Evolutionary conservation across 805 yeast species (phyloP), one percentile per base, ranked within the genome.

Genomic region (Clavispora asparagi): DNA sequence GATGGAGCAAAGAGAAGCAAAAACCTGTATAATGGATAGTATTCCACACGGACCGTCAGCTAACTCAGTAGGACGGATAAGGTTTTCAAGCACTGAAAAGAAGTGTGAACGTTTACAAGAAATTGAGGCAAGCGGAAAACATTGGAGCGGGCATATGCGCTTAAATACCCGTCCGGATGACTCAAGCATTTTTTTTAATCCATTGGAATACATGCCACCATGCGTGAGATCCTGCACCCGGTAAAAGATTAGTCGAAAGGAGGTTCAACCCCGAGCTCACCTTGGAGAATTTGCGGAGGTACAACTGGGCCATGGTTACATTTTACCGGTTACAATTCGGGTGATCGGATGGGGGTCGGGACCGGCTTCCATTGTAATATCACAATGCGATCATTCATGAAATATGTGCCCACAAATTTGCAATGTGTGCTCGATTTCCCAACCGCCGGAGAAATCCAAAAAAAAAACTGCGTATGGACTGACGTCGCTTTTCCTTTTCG

Each of bases 251-350:
- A 33, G 14, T 36, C 23, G 19, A 10, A 45, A 43, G 53, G 53
- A 50, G 40, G 48, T 50, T 50, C 47, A 50, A 44, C 49, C 47
- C 53, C 53, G 53, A 40, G 28, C 42, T 11, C 11, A 13, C 17
- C 25, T 4, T 16, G 37, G 25, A 31, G 35, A 31, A n/a, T 14
- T 14, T 31, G 16, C 31, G 31, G 35, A 14, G 35, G 35, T n/a
- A 7, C 4, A 31, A 7, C 10, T 7, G 16, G 17, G 17, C 2
- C 35, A n/a, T 31, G 17, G 17, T 31, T n/a, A 31, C 10, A 16
- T 31, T 13, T 6, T n/a, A 31, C 11, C 12, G 31, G 31, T 29
- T 29, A 31, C 35, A 31, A n/a, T 31, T 31, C 35, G 35, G 35
- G 17, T 14, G 17, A 14, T 31, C 35, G 35, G 35, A 31, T 7